phyloP scores from a whole-genome alignment of 225 moss, liverwort and hornwort genomes.

The Marchantia polymorpha region DNA sequence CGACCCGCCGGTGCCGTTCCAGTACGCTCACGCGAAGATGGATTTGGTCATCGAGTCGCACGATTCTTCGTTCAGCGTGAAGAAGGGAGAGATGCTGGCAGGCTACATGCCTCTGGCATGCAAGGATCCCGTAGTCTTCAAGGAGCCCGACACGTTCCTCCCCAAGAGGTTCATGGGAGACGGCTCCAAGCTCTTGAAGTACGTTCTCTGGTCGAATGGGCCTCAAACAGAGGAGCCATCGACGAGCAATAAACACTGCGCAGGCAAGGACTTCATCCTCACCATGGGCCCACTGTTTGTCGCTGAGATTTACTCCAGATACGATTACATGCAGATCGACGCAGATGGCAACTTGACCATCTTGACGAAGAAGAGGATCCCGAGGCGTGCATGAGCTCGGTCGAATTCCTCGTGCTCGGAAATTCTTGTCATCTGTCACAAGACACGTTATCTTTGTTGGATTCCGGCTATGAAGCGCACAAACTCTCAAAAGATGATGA shows the following conservation, averaged over 20 bases:
- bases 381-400: too few species aligned
- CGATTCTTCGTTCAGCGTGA: conserved; percentile 44
- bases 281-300: conserved; percentile 37
- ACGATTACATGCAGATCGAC: conserved; percentile 34
- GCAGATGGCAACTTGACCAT: not conserved
- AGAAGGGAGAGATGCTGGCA: conserved; percentile 26
- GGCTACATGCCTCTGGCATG: conserved; percentile 7
- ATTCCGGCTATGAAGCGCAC: too few species aligned
- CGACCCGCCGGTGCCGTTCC: conserved; percentile 44
- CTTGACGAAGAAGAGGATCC: conserved; percentile 1
- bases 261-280: conserved; percentile 58
- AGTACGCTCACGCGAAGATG: conserved; percentile 47
- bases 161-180: conserved; percentile 59
- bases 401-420: too few species aligned
- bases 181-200: conserved; percentile 51
- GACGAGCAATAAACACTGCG: conserved; percentile 56
- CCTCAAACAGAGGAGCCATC: conserved; percentile 46
- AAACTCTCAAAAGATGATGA: too few species aligned
- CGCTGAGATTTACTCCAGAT: conserved; percentile 50
- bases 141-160: not conserved
- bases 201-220: conserved; percentile 77
- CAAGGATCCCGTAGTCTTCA: conserved; percentile 11
- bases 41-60: conserved; percentile 43
- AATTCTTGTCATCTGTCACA: too few species aligned
- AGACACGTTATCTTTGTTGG: too few species aligned